Base-by-base conservation (phyloP, 495 filamentous ascomycete genomes). In the Astrothelium subdiscretum region DNA sequence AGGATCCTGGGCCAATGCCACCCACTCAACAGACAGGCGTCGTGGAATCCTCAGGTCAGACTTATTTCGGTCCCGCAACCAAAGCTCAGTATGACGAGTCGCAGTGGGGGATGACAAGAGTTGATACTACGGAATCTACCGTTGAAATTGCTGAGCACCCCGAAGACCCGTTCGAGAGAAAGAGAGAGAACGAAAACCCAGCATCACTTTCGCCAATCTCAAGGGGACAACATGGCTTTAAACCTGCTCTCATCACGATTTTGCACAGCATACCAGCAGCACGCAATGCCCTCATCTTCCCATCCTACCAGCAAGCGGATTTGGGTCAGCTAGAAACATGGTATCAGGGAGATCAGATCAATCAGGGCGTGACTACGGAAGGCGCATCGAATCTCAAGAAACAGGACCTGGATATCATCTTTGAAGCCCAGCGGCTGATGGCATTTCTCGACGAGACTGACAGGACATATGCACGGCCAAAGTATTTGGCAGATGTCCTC, bases 341-440 rank as follows among this genome's bases (percentile, higher is more conserved):
- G 69, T 54, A 54, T 20, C 48, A 54, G 48, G 48, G 48, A 20
- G 48, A 54, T 29, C 5, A 26, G 29, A 54, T 54, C 24, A 29
- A 54, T 29, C 48, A 29, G 20, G 48, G 48, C 1, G 48, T 54
- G n/a, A 24, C 29, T 8, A 54, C 15, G 5, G 48, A 54, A 29
- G 48, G 15, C 24, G 15, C 8, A 10, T 29, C 48, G 24, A 20
- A 11, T 20, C 15, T 54, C 20, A 29, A 24, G 2, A 31, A 59
- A 5, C 20, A 62, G 5, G 29, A 51, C 13, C 18, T 62, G 12
- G 18, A 60, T 20, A 4, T 67, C 2, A 8, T 69, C n/a, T 54
- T 40, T 31, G 69, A 71, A 51, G 32, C 66, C 44, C 69, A 71
- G 60, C 59, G 69, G 5, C 40, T 71, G 40, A 71, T 71, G 69